Percentiles rank a stretch among this genome's conserved stretches.
Evolutionary conservation across 73 alveolate species (phyloP).

Genomic region (Tetrahymena malaccensis): DNA sequence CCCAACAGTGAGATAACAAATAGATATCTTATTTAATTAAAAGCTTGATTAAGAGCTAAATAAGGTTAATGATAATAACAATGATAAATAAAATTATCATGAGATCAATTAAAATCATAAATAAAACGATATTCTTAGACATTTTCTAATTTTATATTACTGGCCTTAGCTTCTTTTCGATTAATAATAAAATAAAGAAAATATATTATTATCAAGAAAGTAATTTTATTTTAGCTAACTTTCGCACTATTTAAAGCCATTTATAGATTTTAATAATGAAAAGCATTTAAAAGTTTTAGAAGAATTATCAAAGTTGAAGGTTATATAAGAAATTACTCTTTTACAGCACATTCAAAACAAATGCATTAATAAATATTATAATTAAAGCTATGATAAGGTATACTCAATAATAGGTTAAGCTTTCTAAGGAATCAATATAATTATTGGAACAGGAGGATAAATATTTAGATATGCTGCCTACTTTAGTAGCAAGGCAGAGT

Average conservation of each 20-base stretch:
- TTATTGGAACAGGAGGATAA: not conserved
- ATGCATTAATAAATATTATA: not conserved
- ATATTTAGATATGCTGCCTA: not conserved
- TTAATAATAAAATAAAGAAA: not conserved
- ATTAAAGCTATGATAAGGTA: not conserved
- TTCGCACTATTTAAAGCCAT: not conserved
- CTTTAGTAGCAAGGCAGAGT: not conserved
- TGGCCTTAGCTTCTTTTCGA: not conserved
- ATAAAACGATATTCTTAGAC: not conserved
- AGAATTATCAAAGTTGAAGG: not conserved
- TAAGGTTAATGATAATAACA: not conserved
- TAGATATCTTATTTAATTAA: too few relatives aligned
- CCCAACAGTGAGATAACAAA: not conserved
- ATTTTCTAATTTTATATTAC: not conserved
- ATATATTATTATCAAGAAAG: not conserved
- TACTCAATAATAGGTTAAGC: not conserved
- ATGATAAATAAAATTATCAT: not conserved
- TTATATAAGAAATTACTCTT: not conserved
- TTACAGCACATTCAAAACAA: not conserved
- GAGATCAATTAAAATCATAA: not conserved
- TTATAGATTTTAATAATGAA: not conserved
- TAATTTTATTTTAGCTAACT: not conserved
- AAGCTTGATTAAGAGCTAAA: not conserved
- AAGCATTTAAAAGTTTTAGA: not conserved
- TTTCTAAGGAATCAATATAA: not conserved